Evolutionary conservation across 164 flowering plant species (phyloP).

Genomic region (Paratinospora sagittata): DNA sequence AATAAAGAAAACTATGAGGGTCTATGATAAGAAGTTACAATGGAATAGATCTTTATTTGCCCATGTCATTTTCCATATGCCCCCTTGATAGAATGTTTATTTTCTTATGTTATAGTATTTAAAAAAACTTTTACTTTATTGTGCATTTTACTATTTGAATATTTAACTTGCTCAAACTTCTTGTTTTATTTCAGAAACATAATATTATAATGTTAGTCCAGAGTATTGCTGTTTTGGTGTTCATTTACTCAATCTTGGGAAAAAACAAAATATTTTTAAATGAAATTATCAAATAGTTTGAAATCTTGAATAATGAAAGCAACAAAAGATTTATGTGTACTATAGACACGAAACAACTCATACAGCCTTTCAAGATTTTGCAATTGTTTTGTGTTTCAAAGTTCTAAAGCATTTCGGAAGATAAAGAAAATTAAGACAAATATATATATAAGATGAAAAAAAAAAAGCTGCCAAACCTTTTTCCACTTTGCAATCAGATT

Average conservation of each 20-base stretch:
- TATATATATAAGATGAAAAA: not conserved
- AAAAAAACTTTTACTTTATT: too few relatives aligned
- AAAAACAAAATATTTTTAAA: not conserved
- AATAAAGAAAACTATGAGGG: too few relatives aligned
- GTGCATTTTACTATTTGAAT: too few relatives aligned
- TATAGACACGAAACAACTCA: not conserved
- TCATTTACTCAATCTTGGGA: too few relatives aligned
- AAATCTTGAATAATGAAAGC: not conserved
- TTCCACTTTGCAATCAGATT: conserved; percentile 80
- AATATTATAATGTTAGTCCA: too few relatives aligned
- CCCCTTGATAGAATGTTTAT: not conserved
- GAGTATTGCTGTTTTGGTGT: too few relatives aligned
- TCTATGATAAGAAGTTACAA: not conserved
- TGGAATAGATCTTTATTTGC: not conserved
- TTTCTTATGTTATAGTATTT: not conserved
- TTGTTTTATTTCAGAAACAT: too few relatives aligned
- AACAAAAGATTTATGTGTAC: not conserved
- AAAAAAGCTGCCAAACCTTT: conserved; percentile 43
- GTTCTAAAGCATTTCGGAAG: not conserved
- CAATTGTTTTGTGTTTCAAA: not conserved
- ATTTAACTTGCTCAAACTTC: too few relatives aligned
- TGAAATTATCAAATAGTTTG: not conserved
- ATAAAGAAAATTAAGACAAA: not conserved
- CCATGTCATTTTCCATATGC: not conserved
- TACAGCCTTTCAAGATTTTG: not conserved